These are phyloP conservation scores for Furcasterigmium furcatum DNA, from an alignment of 2,329 filamentous ascomycete species.

Conservation along the genomic window DNA sequence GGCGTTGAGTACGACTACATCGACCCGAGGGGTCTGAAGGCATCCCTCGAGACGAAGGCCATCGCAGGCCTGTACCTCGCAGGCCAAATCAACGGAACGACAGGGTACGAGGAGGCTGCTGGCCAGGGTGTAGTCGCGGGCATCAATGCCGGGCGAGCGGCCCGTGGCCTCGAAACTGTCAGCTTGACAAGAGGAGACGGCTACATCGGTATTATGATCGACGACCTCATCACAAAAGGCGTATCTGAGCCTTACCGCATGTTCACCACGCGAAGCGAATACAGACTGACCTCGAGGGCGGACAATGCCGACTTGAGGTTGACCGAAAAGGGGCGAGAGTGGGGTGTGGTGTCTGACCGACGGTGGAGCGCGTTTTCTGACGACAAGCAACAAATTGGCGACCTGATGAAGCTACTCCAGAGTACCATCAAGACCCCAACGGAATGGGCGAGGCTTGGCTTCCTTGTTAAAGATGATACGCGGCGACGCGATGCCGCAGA, in stretches of 20 bases:
- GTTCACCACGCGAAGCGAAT: slow-evolving; percentile 96
- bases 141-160: slow-evolving; percentile 85
- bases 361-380: slow-evolving; percentile 72
- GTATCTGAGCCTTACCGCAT: slow-evolving; percentile 97
- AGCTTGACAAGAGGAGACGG: slow-evolving; percentile 78
- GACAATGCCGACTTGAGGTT: slow-evolving; percentile 92
- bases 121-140: slow-evolving; percentile 91
- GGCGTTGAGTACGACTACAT: slow-evolving; percentile 99
- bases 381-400: slow-evolving; percentile 63
- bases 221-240: slow-evolving; percentile 94
- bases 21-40: slow-evolving; percentile 81
- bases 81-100: slow-evolving; percentile 97
- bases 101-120: slow-evolving; percentile 95
- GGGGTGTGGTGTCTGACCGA: slow-evolving; percentile 73
- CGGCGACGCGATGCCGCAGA: slow-evolving; percentile 72
- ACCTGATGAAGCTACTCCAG: slow-evolving; percentile 60
- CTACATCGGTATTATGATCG: slow-evolving; percentile 98
- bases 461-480: slow-evolving; percentile 64
- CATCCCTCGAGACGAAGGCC: slow-evolving; percentile 91
- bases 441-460: slow-evolving; percentile 68
- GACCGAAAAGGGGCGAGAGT: slow-evolving; percentile 71
- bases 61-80: slow-evolving; percentile 88
- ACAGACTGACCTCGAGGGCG: slow-evolving; percentile 84
- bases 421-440: slow-evolving; percentile 54
- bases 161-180: slow-evolving; percentile 62